These are phyloP conservation scores for bread wheat (Triticum aestivum) DNA, from an alignment of 176 grass and related monocot species.

Conservation along the genomic window DNA sequence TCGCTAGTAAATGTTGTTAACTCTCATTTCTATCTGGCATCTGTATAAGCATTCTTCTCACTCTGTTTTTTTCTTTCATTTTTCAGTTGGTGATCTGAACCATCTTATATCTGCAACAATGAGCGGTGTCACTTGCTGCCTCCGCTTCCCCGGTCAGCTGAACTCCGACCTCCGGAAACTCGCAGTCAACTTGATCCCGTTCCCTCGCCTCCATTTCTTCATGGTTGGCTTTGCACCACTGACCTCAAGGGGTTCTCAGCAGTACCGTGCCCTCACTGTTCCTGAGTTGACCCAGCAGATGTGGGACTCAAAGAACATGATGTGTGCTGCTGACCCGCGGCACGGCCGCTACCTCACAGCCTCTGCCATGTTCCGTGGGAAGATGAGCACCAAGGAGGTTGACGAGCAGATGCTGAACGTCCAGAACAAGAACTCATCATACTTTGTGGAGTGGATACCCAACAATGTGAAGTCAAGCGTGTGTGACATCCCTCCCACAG, in stretches of 20 bases:
- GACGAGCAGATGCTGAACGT: conserved; percentile 96
- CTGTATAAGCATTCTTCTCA: not conserved
- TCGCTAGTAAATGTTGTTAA: not conserved
- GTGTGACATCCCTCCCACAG: conserved; percentile 79
- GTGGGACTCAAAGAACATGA: conserved; percentile 99
- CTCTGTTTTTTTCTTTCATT: not conserved
- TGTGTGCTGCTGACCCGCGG: conserved; percentile 86
- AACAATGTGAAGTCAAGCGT: conserved; percentile 95
- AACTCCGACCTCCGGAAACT: conserved; percentile 78
- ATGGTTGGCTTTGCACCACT: conserved; percentile 90
- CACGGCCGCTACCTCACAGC: conserved; percentile 84
- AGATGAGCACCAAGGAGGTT: conserved; percentile 98
- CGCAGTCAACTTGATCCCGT: conserved; percentile 77
- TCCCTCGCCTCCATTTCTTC: conserved; percentile 94
- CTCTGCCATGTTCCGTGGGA: conserved; percentile 93
- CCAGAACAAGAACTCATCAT: conserved; percentile 96
- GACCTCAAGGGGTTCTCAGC: conserved; percentile 84
- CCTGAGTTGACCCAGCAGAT: conserved; percentile 93
- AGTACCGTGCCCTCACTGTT: conserved; percentile 78
- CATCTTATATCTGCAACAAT: conserved; percentile 89
- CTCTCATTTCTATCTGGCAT: not conserved
- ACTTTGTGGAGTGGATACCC: conserved; percentile 95
- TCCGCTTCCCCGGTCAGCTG: conserved; percentile 63
- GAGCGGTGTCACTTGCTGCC: conserved; percentile 86
- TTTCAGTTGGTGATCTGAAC: conserved; percentile 81